Evolutionary conservation across 805 yeast genomes (phyloP).

Genomic region (Wickerhamomyces chaumierensis): DNA sequence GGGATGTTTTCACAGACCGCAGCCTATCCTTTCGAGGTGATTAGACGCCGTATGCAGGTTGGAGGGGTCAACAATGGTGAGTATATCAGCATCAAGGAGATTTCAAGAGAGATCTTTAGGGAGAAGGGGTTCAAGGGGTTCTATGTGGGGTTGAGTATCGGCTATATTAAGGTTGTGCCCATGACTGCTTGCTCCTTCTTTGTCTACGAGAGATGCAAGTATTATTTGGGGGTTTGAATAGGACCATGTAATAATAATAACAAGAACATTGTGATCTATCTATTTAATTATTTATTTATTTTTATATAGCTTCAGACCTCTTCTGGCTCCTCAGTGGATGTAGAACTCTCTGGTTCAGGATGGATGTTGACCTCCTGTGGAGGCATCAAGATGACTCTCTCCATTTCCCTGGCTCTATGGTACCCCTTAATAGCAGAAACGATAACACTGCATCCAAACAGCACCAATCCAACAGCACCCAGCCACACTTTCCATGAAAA

Average conservation of each 20-base stretch:
- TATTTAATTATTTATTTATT: no score
- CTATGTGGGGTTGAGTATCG: constrained; percentile 90
- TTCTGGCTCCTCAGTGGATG: no score
- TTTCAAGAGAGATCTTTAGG: constrained; percentile 47
- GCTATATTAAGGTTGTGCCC: constrained; percentile 89
- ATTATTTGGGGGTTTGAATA: constrained; percentile 32
- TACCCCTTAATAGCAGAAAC: constrained; percentile 64
- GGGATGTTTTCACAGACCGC: constrained; percentile 95
- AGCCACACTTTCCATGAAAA: constrained; percentile 14
- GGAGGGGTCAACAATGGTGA: constrained; percentile 62
- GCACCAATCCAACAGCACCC: constrained; percentile 50
- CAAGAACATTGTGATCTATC: no score
- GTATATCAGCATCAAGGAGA: constrained; percentile 39
- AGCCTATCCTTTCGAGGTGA: constrained; percentile 92
- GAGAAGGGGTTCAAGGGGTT: constrained; percentile 82
- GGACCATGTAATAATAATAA: no score
- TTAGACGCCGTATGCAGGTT: constrained; percentile 92
- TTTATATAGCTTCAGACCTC: no score
- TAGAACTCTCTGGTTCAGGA: background rate
- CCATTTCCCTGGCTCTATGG: constrained; percentile 67
- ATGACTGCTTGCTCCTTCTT: constrained; percentile 96
- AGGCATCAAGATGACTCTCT: constrained; percentile 44
- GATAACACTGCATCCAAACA: constrained; percentile 57
- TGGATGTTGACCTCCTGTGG: constrained; percentile 7
- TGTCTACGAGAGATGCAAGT: constrained; percentile 83